phyloP scores from a whole-genome alignment of 225 moss, liverwort and hornwort species.

The Ulota crispa region DNA sequence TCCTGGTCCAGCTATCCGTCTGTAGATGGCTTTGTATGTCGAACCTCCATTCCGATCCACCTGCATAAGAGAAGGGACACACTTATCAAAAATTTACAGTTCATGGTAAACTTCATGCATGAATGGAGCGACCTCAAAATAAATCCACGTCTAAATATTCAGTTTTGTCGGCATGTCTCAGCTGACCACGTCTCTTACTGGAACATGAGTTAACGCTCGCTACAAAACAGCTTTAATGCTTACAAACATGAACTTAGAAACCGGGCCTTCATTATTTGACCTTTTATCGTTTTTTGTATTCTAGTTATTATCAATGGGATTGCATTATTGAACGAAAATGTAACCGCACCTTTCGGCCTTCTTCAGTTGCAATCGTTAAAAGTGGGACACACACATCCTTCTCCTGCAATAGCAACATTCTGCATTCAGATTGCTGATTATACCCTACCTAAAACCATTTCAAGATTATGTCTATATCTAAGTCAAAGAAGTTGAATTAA shows the following conservation, averaged over 20 bases:
- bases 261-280: too few species aligned
- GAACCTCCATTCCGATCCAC: constrained; percentile 82
- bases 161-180: not conserved
- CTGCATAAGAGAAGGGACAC: constrained; percentile 40
- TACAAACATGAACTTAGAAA: not conserved
- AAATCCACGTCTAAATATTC: not conserved
- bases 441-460: not conserved
- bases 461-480: not conserved
- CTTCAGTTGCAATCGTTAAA: constrained; percentile 83
- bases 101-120: not conserved
- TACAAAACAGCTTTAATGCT: not conserved
- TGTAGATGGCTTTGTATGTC: constrained; percentile 74
- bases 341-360: constrained; percentile 86
- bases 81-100: not conserved
- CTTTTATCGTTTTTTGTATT: not conserved
- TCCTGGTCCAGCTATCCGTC: constrained; percentile 52
- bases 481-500: not conserved
- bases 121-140: not conserved
- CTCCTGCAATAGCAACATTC: constrained; percentile 41
- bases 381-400: constrained; percentile 78
- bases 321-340: not conserved
- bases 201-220: not conserved
- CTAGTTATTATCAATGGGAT: not conserved
- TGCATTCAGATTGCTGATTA: not conserved
- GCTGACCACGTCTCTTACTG: not conserved